A percentile compares a stretch with the other conserved stretches of the same genome.
Evolutionary conservation across 768 basidiomycete genomes (phyloP).

Genomic region (Candolleomyces efflorescens): DNA sequence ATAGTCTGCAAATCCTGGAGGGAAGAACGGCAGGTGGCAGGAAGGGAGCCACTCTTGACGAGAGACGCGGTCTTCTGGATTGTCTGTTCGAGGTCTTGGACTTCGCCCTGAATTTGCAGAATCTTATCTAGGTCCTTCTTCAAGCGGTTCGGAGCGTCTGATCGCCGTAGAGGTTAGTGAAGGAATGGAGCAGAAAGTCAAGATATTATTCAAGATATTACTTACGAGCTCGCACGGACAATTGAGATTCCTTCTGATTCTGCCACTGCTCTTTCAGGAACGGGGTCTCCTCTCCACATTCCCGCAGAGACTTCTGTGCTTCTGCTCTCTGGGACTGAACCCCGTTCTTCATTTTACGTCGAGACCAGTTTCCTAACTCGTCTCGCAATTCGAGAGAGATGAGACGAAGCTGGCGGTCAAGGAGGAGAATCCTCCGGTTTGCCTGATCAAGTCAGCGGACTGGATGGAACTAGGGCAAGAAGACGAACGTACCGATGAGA

Average conservation of each 20-base stretch:
- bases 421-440: slow-evolving; percentile 21
- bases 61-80: too few species aligned
- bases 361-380: background rate
- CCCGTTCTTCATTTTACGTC: slow-evolving; percentile 7
- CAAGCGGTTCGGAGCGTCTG: too few species aligned
- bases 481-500: slow-evolving; percentile 22
- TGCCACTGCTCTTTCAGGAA: slow-evolving; percentile 26
- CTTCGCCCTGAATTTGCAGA: too few species aligned
- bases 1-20: too few species aligned
- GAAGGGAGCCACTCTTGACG: too few species aligned
- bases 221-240: slow-evolving; percentile 24
- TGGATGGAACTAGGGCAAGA: background rate
- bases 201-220: background rate
- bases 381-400: slow-evolving; percentile 11
- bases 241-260: slow-evolving; percentile 23
- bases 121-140: too few species aligned
- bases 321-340: slow-evolving; percentile 11
- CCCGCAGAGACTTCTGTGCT: slow-evolving; percentile 10
- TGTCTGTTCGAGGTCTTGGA: too few species aligned
- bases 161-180: too few species aligned
- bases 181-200: too few species aligned
- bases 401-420: slow-evolving; percentile 23
- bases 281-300: slow-evolving; percentile 9
- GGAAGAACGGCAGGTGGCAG: too few species aligned
- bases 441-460: background rate